A percentile compares a stretch with the other conserved stretches of the same genome.
Evolutionary conservation across 495 filamentous ascomycete genomes (phyloP).

Genomic region (Alectoria sarmentosa): DNA sequence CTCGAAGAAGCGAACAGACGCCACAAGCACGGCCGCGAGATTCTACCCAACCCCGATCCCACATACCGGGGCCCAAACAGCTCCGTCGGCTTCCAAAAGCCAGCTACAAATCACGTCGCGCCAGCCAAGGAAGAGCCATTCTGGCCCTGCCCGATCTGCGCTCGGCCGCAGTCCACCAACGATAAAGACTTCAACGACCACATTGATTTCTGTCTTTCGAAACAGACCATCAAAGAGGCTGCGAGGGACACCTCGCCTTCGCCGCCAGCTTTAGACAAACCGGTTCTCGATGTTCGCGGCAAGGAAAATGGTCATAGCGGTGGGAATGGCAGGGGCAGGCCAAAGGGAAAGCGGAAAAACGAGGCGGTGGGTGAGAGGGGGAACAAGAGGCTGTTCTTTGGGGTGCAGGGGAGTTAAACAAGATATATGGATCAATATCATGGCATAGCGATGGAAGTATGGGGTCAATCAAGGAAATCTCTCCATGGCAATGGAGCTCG

Average conservation of each 20-base stretch:
- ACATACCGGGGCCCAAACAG: conserved; percentile 21
- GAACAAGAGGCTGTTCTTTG: conserved; percentile 43
- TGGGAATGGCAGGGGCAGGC: conserved; percentile 32
- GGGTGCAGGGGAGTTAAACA: conserved; percentile 7
- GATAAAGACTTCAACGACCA: conserved; percentile 85
- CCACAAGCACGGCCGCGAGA: conserved; percentile 44
- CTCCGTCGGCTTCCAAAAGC: conserved; percentile 17
- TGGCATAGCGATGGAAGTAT: conserved; percentile 27
- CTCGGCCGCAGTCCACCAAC: conserved; percentile 61
- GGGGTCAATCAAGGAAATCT: background rate
- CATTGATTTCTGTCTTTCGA: conserved; percentile 87
- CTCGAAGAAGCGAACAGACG: conserved; percentile 27
- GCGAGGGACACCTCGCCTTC: conserved; percentile 43
- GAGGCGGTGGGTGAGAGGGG: conserved; percentile 13
- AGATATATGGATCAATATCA: background rate
- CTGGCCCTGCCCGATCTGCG: conserved; percentile 88
- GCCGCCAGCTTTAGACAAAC: conserved; percentile 10
- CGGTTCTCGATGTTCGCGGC: background rate
- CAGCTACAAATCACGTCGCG: conserved; percentile 10
- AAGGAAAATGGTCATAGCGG: conserved; percentile 13
- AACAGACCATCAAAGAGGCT: conserved; percentile 75
- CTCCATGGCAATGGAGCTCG: background rate
- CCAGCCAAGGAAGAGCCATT: conserved; percentile 12
- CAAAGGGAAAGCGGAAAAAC: conserved; percentile 21
- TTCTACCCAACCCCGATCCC: conserved; percentile 38